Conservation (phyloP, 352 stramenopile genomes). For the Phytophthora cactorum region DNA sequence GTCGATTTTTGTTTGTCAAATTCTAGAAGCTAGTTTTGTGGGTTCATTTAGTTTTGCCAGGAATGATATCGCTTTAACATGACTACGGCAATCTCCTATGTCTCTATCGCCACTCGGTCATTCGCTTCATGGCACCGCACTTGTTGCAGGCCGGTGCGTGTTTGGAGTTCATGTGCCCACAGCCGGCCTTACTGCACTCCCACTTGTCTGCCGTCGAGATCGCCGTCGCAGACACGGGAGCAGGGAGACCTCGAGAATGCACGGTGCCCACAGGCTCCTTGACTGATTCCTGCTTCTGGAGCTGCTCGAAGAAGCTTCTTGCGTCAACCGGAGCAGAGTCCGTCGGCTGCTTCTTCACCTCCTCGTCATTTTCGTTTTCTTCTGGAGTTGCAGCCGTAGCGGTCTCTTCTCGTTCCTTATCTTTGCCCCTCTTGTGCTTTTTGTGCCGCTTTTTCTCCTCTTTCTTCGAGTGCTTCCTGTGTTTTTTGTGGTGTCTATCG, state of each 20-base stretch:
- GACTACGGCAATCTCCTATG: too few relatives aligned
- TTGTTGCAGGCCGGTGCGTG: constrained; percentile 67
- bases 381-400: background rate
- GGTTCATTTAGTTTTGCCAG: background rate
- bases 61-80: background rate
- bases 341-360: constrained; percentile 3
- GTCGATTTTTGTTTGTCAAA: background rate
- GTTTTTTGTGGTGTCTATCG: constrained; percentile 16
- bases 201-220: constrained; percentile 54
- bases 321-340: constrained; percentile 28
- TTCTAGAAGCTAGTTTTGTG: background rate
- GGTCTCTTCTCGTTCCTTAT: constrained; percentile 10
- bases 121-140: constrained; percentile 79
- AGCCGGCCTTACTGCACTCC: constrained; percentile 72
- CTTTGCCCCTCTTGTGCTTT: constrained; percentile 39
- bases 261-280: constrained; percentile 70
- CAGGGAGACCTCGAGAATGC: constrained; percentile 52
- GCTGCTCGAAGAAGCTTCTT: constrained; percentile 70
- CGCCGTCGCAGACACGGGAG: constrained; percentile 33
- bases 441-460: constrained; percentile 38
- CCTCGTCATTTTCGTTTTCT: constrained; percentile 3
- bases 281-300: constrained; percentile 60
- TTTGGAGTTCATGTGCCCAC: constrained; percentile 75
- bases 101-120: constrained; percentile 73
- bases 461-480: constrained; percentile 37